Base-by-base conservation (phyloP, 257 asterid genomes). In the Hygrophila difformis region DNA sequence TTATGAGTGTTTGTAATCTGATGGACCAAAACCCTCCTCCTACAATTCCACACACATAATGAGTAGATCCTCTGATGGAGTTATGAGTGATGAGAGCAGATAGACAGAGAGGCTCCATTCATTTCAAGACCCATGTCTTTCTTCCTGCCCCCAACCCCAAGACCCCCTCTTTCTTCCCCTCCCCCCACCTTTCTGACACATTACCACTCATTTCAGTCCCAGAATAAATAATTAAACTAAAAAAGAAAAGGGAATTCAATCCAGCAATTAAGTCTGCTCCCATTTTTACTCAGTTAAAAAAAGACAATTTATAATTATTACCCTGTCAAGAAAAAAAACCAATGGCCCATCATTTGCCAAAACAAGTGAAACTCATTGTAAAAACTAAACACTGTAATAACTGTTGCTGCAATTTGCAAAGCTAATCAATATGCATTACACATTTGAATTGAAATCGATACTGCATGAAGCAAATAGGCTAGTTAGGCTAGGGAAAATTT, bases 181-280 rank as follows among this genome's bases (percentile, higher is more conserved):
- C 31, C 38, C 40, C 28, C 18, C 18, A n/a, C 24, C 44, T 14
- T 71, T 62, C 81, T 87, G 83, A 74, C 91, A 79, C 71, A 31
- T 63, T 59, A 47, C 84, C 75, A 71, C 76, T 70, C 79, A 70
- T 70, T 66, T 66, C 83, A 51, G 65, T 75, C 75, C 75, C 70
- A 67, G 53, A 60, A 67, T n/a, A 62, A 64, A 15, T 21, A 15
- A 26, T 28, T 28, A 33, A 5, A 24, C n/a, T 20, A 45, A 45
- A 44, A 26, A 3, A 26, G 20, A 48, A 44, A 12, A 13, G 15
- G 36, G 19, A 18, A 23, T 45, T 38, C 31, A 24, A 24, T 24
- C 37, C 21, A 39, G 5, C 18, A 39, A 41, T 40, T 41, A n/a
- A n/a, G n/a, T 53, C 22, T 50, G 18, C 29, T 39, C 37, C 45